Evolutionary conservation across 148 eudicot species (phyloP), one percentile per base, ranked within the genome.

Genomic region (Polygonum aviculare): DNA sequence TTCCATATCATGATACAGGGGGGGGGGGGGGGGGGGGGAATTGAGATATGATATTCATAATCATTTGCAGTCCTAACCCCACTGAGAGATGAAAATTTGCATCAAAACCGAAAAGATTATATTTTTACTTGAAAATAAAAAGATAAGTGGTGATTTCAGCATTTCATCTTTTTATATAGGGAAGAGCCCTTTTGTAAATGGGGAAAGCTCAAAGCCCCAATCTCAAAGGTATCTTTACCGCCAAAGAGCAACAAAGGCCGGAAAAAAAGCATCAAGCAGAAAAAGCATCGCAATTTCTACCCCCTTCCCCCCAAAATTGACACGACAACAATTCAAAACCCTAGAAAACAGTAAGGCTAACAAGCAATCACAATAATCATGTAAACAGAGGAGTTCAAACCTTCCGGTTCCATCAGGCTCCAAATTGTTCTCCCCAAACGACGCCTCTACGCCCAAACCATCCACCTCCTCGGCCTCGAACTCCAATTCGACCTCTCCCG

Each of bases 351-450:
- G 14, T 47, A 12, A 57, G 63, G 41, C 18, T 10, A 47, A 52
- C 57, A n/a, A 11, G 19, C 5, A 49, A 18, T 18, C 52, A 67
- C 5, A 19, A 16, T 19, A 57, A 57, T 2, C 35, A 7, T 16
- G 72, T 35, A 67, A 41, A 35, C 18, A 36, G 72, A 67, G 72
- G 26, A 31, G 5, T 60, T 39, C 67, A 65, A 50, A 90, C 97
- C 97, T 88, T 84, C 79, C 89, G 77, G 82, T 82, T 44, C 75
- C 69, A 77, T 91, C 91, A 85, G 82, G 75, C 26, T 86, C 98
- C 78, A 89, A 79, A 83, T 80, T 79, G 72, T 93, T 91, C 84
- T 93, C 98, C 12, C 92, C 98, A 82, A 83, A 87, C 18, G 84
- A 87, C 33, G 83, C 80, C 72, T 88, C 90, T 55, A 85, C 71